Conservation (phyloP, 129 eudicot species). For the Dittrichia graveolens region DNA sequence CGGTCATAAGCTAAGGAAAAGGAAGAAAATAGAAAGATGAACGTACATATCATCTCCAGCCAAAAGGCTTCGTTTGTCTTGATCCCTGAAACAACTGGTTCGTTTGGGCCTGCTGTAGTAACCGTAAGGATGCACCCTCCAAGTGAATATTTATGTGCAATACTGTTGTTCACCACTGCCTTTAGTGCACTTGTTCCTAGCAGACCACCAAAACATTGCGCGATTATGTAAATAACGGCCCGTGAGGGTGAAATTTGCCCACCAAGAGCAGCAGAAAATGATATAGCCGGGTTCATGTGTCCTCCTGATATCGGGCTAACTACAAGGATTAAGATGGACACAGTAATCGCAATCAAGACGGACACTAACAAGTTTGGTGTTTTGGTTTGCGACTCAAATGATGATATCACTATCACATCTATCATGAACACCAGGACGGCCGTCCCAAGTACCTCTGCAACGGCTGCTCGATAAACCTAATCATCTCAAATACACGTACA, state of each 20-base stretch:
- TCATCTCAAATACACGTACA: not conserved
- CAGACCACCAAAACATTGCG: slow-evolving; percentile 69
- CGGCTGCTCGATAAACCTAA: slow-evolving; percentile 80
- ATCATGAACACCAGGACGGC: slow-evolving; percentile 69
- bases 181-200: slow-evolving; percentile 69
- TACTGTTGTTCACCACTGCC: slow-evolving; percentile 46
- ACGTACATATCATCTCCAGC: slow-evolving; percentile 66
- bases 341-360: slow-evolving; percentile 42
- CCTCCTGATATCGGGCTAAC: slow-evolving; percentile 75
- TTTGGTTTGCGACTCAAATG: slow-evolving; percentile 44
- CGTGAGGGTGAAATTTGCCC: slow-evolving; percentile 69
- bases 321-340: slow-evolving; percentile 63
- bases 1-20: slow-evolving; percentile 77
- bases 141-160: slow-evolving; percentile 49
- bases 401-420: slow-evolving; percentile 72
- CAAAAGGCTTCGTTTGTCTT: slow-evolving; percentile 62
- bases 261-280: slow-evolving; percentile 72
- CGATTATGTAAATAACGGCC: slow-evolving; percentile 63
- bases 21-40: slow-evolving; percentile 63
- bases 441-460: slow-evolving; percentile 70
- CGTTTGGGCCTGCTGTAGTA: slow-evolving; percentile 58
- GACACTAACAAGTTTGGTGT: slow-evolving; percentile 58
- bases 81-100: slow-evolving; percentile 51
- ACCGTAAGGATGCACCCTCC: slow-evolving; percentile 71
- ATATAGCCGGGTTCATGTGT: slow-evolving; percentile 74